Percentiles rank a stretch among this genome's conserved stretches.
Conservation (phyloP, 805 yeast species). For the Candida pseudofarinosa region DNA sequence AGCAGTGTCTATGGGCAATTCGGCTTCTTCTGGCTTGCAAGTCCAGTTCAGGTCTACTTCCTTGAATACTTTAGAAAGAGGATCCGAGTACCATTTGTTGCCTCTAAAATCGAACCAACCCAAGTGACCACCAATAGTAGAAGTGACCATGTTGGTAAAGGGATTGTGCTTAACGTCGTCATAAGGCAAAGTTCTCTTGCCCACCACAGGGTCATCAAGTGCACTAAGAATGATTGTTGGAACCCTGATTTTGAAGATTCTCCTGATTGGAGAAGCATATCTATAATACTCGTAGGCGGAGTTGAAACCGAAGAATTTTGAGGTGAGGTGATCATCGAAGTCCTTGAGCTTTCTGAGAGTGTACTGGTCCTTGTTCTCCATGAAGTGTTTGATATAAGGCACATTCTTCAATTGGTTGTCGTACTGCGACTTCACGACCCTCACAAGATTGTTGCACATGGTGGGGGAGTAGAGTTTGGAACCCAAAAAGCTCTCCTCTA, state of each 20-base stretch:
- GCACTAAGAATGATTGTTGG: constrained; percentile 63
- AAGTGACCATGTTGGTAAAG: constrained; percentile 50
- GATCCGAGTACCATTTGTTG: constrained; percentile 37
- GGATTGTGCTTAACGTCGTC: constrained; percentile 53
- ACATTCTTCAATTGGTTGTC: constrained; percentile 23
- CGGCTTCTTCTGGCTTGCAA: constrained; percentile 8
- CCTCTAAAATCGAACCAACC: constrained; percentile 41
- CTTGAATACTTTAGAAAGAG: constrained; percentile 29
- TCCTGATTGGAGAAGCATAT: constrained; percentile 58
- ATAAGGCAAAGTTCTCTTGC: constrained; percentile 49
- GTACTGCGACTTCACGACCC: constrained; percentile 27
- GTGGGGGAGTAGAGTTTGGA: constrained; percentile 36
- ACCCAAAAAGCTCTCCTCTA: constrained; percentile 40
- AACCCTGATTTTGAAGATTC: constrained; percentile 52
- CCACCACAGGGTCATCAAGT: constrained; percentile 64
- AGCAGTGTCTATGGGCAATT: constrained; percentile 26
- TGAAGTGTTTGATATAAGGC: constrained; percentile 22
- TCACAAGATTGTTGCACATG: constrained; percentile 37
- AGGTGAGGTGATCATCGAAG: constrained; percentile 61
- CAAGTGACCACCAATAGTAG: constrained; percentile 72
- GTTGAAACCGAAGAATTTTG: constrained; percentile 59
- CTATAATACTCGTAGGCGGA: constrained; percentile 61
- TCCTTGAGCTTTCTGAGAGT: constrained; percentile 42
- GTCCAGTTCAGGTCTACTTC: constrained; percentile 26
- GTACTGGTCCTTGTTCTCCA: constrained; percentile 25